A percentile compares a stretch with the other conserved stretches of the same genome.
Conservation (phyloP, 139 green algal species). For the Spirogloea muscicola region DNA sequence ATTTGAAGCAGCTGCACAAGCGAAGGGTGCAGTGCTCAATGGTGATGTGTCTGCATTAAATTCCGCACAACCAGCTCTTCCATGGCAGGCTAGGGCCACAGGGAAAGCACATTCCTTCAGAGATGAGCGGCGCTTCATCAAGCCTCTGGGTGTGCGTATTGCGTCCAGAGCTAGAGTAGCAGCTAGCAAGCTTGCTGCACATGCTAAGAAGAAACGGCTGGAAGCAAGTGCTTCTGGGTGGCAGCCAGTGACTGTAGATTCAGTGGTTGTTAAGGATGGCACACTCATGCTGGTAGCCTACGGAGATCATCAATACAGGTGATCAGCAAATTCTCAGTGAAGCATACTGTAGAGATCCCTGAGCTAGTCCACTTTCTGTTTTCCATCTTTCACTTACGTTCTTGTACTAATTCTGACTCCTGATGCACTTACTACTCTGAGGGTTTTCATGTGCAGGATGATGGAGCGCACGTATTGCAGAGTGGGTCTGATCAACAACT, state of each 20-base stretch:
- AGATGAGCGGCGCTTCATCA: too few relatives aligned
- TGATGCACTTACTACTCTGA: background rate
- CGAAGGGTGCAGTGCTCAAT: too few relatives aligned
- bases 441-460: background rate
- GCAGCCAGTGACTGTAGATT: constrained; percentile 6
- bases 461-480: background rate
- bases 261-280: constrained; percentile 12
- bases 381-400: background rate
- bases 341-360: background rate
- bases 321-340: background rate
- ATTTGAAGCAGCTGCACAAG: too few relatives aligned
- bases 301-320: constrained; percentile 13
- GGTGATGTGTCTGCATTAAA: too few relatives aligned
- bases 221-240: too few relatives aligned
- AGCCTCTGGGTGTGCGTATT: too few relatives aligned
- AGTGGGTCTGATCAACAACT: background rate
- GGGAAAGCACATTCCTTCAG: too few relatives aligned
- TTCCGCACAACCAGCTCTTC: too few relatives aligned
- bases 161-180: too few relatives aligned
- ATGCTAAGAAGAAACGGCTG: too few relatives aligned
- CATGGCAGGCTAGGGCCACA: too few relatives aligned
- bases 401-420: background rate
- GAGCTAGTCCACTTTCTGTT: background rate
- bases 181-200: too few relatives aligned
- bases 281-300: constrained; percentile 19